These are phyloP conservation scores for Pseudogymnoascus sp. DNA, from an alignment of 2,329 filamentous ascomycete species.

Conservation along the genomic window DNA sequence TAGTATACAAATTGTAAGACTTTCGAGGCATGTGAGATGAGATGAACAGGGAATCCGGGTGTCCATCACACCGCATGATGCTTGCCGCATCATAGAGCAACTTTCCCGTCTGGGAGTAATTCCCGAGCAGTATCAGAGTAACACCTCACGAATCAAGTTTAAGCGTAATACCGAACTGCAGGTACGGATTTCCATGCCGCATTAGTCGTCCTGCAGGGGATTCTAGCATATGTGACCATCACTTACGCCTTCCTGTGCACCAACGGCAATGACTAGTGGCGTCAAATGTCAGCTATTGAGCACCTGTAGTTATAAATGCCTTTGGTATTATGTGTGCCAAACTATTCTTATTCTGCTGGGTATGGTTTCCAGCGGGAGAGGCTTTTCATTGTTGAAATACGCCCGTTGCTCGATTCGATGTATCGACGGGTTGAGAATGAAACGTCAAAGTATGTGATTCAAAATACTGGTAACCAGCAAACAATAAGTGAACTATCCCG, in stretches of 20 bases:
- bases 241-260: background rate
- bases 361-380: background rate
- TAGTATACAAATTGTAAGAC: background rate
- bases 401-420: background rate
- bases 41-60: background rate
- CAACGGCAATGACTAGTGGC: background rate
- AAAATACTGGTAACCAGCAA: background rate
- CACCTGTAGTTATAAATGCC: background rate
- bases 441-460: background rate
- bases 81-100: background rate
- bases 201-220: constrained; percentile 3
- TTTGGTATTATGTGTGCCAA: background rate
- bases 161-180: background rate
- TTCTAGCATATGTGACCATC: background rate
- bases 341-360: background rate
- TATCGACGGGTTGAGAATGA: background rate
- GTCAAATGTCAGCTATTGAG: background rate
- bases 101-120: background rate
- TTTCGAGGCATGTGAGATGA: background rate
- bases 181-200: background rate
- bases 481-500: background rate
- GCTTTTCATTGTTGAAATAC: background rate
- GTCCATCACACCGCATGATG: background rate
- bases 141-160: background rate
- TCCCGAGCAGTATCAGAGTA: background rate